Percentiles rank a stretch among this genome's conserved stretches.
These are phyloP conservation scores for Petasospora fabianii DNA, from an alignment of 1,139 yeast genomes.

Conservation along the genomic window DNA sequence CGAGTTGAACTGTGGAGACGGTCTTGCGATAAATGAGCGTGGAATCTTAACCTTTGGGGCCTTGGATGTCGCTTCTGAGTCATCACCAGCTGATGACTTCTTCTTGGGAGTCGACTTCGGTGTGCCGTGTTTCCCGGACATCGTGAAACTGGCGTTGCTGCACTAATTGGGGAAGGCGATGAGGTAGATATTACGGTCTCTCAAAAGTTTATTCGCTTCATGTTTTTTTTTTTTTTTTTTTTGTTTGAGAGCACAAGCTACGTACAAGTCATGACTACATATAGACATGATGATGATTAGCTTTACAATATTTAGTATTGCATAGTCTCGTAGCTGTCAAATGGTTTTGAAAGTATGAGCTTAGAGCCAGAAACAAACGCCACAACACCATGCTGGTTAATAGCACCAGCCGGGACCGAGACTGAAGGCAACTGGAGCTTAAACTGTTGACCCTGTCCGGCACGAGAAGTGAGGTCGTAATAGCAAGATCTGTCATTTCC, in stretches of 20 bases:
- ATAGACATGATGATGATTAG: no score
- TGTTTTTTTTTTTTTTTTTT: no score
- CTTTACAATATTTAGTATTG: constrained; percentile 8
- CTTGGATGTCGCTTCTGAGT: constrained; percentile 16
- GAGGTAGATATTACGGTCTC: no score
- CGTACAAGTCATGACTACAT: no score
- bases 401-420: constrained; percentile 21
- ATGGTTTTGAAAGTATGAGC: constrained; percentile 23
- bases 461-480: constrained; percentile 19
- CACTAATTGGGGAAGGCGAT: no score
- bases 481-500: constrained; percentile 22
- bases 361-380: constrained; percentile 24
- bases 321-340: constrained; percentile 25
- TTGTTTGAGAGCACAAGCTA: no score
- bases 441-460: constrained; percentile 20
- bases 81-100: constrained; percentile 19
- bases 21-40: constrained; percentile 54
- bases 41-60: constrained; percentile 36
- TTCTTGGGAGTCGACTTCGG: constrained; percentile 25
- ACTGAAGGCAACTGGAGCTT: constrained; percentile 21
- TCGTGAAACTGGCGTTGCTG: no score
- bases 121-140: constrained; percentile 2
- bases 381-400: constrained; percentile 22
- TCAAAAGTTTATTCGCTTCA: no score
- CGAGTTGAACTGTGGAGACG: constrained; percentile 38